Evolutionary conservation across 805 yeast genomes (phyloP), one percentile per base, ranked within the genome.

Genomic region (Debaryomyces hansenii): DNA sequence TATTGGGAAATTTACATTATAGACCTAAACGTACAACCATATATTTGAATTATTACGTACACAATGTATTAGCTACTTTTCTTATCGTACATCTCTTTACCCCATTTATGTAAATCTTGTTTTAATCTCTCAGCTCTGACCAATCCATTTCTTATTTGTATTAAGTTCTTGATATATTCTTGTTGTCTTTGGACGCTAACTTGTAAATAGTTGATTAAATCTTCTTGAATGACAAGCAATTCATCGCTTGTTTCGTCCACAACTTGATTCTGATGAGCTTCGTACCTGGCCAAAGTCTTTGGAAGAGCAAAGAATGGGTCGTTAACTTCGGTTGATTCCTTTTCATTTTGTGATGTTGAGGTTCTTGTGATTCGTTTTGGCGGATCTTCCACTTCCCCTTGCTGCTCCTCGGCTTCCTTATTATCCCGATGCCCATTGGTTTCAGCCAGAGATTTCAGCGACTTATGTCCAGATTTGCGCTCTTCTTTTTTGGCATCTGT

Each of bases 151-250:
- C 97, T 77, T 32, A 94, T 77, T 31, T 75, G 79, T n/a, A 81
- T 73, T 57, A 94, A 70, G 50, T 90, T 87, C 57, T 92, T 77
- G 42, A 90, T 84, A 61, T 85, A 92, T 64, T 94, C 98, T 59
- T 89, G 90, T 54, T 72, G 78, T 56, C 77, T 61, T 55, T 73
- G 78, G 27, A 72, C 69, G 49, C 76, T 69, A 33, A 72, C 74
- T 47, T 73, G 78, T 42, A 73, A 55, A 49, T 69, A 70, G 53
- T 70, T 72, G 42, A 69, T 61, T 48, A 73, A 57, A 36, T 72
- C 77, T 41, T 67, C 82, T 64, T 91, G 96, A 38, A 90, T 72
- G 0, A 86, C 85, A 38, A 85, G 47, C 18, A 59, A 50, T 49
- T 67, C 69, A 33, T 62, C 63, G 28, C 52, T 39, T 2, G 35